These are phyloP conservation scores for Rhododendron kiyosumense DNA, from an alignment of 148 eudicot genomes.

Conservation along the genomic window DNA sequence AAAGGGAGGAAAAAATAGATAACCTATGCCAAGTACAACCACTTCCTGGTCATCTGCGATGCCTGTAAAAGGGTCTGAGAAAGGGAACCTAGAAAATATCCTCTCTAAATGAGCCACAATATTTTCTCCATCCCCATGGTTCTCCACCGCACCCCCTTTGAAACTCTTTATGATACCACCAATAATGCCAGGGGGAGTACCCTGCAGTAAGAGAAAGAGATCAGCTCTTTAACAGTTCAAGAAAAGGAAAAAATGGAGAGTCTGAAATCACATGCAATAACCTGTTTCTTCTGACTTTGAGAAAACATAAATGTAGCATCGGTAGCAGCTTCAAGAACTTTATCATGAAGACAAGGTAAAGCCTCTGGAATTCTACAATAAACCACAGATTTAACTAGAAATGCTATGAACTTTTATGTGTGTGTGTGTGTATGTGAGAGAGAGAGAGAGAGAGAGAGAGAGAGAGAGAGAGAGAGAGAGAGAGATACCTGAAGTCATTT, in stretches of 20 bases:
- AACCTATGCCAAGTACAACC: constrained; percentile 66
- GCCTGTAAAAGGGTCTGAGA: constrained; percentile 30
- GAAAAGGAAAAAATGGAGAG: constrained; percentile 4
- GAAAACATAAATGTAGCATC: constrained; percentile 37
- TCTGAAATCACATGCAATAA: constrained; percentile 20
- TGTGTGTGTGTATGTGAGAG: neutral
- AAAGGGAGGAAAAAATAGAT: neutral
- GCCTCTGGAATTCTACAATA: constrained; percentile 62
- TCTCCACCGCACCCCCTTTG: constrained; percentile 44
- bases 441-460: constrained; percentile 6
- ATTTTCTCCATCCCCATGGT: constrained; percentile 23
- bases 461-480: constrained; percentile 21
- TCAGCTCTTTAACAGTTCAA: constrained; percentile 8
- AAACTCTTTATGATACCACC: constrained; percentile 67
- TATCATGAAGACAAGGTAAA: constrained; percentile 75
- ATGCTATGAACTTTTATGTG: neutral
- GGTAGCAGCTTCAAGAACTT: constrained; percentile 72
- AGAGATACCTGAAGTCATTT: constrained; percentile 73
- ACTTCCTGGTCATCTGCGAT: constrained; percentile 27
- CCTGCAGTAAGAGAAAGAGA: constrained; percentile 31
- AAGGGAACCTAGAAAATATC: constrained; percentile 58
- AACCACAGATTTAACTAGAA: neutral
- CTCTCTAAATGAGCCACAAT: constrained; percentile 41
- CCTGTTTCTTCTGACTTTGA: constrained; percentile 55
- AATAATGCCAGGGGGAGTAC: constrained; percentile 43